These are phyloP conservation scores for Vaccinium myrtillus DNA, from an alignment of 148 eudicot genomes.

Conservation along the genomic window DNA sequence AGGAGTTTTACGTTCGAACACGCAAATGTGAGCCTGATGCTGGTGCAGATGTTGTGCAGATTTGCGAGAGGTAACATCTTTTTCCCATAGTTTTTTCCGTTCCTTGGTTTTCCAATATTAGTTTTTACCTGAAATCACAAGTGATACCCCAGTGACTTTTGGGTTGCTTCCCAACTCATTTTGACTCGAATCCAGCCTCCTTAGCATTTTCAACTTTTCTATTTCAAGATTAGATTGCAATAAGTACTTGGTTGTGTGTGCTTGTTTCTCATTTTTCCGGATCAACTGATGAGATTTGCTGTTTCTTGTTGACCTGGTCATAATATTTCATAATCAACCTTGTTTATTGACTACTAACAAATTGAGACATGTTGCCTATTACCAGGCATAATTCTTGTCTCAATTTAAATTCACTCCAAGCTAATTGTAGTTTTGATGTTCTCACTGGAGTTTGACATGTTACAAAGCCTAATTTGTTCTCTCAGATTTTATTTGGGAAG, in stretches of 20 bases:
- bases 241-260: not conserved
- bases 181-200: not conserved
- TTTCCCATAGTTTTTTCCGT: not conserved
- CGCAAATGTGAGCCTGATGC: constrained; percentile 90
- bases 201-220: not conserved
- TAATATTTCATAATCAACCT: not conserved
- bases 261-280: not conserved
- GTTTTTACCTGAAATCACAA: not conserved
- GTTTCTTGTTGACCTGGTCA: not conserved
- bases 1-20: constrained; percentile 66
- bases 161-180: not conserved
- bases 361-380: not conserved
- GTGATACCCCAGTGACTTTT: not conserved
- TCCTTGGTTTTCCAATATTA: not conserved
- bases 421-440: constrained; percentile 5
- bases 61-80: constrained; percentile 64
- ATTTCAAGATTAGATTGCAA: not conserved
- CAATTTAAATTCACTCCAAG: not conserved
- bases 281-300: not conserved
- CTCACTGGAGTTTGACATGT: not conserved
- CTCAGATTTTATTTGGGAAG: not conserved
- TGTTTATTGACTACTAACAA: not conserved
- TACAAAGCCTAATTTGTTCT: not conserved
- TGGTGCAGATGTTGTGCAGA: constrained; percentile 64
- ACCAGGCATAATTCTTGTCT: not conserved